phyloP scores from a whole-genome alignment of 495 filamentous ascomycete species.

The Aspergillus wentii region DNA sequence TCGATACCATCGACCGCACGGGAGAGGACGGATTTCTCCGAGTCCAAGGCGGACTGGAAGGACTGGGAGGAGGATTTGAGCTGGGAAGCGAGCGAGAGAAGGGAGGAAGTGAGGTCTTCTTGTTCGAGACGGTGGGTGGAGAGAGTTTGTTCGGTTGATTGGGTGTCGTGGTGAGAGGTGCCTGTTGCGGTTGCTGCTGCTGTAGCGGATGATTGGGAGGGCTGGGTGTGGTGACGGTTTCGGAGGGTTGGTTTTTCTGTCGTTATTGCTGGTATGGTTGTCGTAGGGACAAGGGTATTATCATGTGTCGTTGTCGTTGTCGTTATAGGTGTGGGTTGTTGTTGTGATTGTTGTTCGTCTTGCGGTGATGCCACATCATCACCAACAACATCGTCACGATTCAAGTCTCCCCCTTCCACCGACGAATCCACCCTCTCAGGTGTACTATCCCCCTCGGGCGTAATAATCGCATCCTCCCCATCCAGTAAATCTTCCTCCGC shows the following conservation, averaged over 20 bases:
- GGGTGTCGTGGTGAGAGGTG: slow-evolving; percentile 21
- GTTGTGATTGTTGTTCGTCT: slow-evolving; percentile 2
- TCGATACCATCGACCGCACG: slow-evolving; percentile 70
- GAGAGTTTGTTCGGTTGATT: slow-evolving; percentile 61
- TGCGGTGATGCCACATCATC: neutral
- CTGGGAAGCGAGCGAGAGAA: slow-evolving; percentile 69
- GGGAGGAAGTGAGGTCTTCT: slow-evolving; percentile 74
- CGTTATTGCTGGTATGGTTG: slow-evolving; percentile 8
- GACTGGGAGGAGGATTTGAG: slow-evolving; percentile 70
- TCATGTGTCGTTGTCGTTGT: too few species aligned
- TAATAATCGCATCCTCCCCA: slow-evolving; percentile 32
- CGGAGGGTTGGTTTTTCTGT: slow-evolving; percentile 28
- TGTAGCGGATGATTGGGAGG: slow-evolving; percentile 5
- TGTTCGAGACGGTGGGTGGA: slow-evolving; percentile 73
- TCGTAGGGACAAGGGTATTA: slow-evolving; percentile 7
- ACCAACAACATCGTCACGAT: neutral
- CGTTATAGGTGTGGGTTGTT: slow-evolving; percentile 8
- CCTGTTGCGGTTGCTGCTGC: slow-evolving; percentile 14
- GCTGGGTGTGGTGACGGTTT: slow-evolving; percentile 22
- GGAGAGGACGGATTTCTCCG: slow-evolving; percentile 66
- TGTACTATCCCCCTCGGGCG: slow-evolving; percentile 21
- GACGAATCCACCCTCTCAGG: too few species aligned
- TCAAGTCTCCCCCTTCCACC: too few species aligned
- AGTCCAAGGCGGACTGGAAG: slow-evolving; percentile 65
- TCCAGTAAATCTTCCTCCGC: slow-evolving; percentile 26